These are phyloP conservation scores for Oemleria cerasiformis DNA, from an alignment of 306 rosid genomes.

Conservation along the genomic window DNA sequence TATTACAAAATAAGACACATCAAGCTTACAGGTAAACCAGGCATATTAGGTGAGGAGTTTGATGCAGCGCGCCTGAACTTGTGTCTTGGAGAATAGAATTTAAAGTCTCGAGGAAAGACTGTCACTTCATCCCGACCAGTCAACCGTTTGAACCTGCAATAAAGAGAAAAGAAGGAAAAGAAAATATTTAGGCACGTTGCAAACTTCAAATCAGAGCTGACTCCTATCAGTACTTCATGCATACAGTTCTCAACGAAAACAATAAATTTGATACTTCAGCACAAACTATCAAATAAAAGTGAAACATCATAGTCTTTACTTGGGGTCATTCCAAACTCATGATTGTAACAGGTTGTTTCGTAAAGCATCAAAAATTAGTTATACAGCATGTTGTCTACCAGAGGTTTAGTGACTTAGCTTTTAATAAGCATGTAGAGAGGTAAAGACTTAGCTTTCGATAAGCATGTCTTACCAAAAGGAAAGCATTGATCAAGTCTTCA, in stretches of 20 bases:
- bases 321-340: too few species aligned
- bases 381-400: not conserved
- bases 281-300: too few species aligned
- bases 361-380: not conserved
- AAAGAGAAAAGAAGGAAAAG: constrained; percentile 2
- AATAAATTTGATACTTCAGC: too few species aligned
- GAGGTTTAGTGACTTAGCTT: not conserved
- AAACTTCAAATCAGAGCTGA: not conserved
- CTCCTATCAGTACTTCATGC: not conserved
- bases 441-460: not conserved
- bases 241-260: too few species aligned
- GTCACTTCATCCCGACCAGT: constrained; percentile 89
- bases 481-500: not conserved
- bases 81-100: constrained; percentile 94
- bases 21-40: constrained; percentile 67
- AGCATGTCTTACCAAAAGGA: not conserved
- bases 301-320: too few species aligned
- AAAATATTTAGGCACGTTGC: not conserved
- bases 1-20: constrained; percentile 24
- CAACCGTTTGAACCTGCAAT: constrained; percentile 79
- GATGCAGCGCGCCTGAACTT: constrained; percentile 73
- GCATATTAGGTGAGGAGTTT: constrained; percentile 54
- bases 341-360: not conserved
- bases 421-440: not conserved
- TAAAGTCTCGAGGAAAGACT: constrained; percentile 65